Base-by-base conservation (phyloP, 306 rosid species). In the Pterocarpus santalinus region DNA sequence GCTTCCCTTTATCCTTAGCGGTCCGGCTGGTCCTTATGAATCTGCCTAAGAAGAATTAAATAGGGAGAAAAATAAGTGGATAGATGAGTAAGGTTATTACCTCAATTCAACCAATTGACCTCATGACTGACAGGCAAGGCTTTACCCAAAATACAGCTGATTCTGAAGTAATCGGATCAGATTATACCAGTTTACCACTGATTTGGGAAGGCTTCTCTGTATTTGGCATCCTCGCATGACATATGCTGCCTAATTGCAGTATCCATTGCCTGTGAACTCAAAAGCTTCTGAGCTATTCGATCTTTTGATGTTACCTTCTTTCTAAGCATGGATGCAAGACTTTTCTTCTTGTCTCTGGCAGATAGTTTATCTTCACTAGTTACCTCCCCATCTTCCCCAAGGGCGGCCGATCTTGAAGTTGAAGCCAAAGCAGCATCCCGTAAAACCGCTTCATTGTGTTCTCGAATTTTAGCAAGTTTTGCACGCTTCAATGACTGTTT, bases 301-400 rank as follows among this genome's bases (percentile, higher is more conserved):
- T 92, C 97, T 88, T 92, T 94, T 0, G 94, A 38, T 14, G 95
- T 90, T 8, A 83, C 92, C 80, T 94, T 92, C 94, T 92, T 94
- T 69, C 80, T 82, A 79, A 94, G 77, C 98, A 94, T 92, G 75
- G 93, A 91, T n/a, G 97, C 86, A 15, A 94, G 96, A 66, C 90
- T 81, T 80, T 80, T 82, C 89, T 86, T 90, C 86, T 82, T 87
- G 76, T 78, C 92, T 84, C 85, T 81, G 65, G 78, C 80, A 6
- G 84, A 75, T 6, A 14, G 53, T 17, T 80, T 89, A 38, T 32
- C 73, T 16, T 52, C 80, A 63, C 32, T 36, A 71, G 72, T 69
- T 34, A 60, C 57, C 32, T 79, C 86, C 41, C 13, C 91, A 43
- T 82, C 90, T 82, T 86, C 95, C 28, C 97, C 94, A 43, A 90